Conservation (phyloP, 495 filamentous ascomycete genomes). For the Monascus purpureus region DNA sequence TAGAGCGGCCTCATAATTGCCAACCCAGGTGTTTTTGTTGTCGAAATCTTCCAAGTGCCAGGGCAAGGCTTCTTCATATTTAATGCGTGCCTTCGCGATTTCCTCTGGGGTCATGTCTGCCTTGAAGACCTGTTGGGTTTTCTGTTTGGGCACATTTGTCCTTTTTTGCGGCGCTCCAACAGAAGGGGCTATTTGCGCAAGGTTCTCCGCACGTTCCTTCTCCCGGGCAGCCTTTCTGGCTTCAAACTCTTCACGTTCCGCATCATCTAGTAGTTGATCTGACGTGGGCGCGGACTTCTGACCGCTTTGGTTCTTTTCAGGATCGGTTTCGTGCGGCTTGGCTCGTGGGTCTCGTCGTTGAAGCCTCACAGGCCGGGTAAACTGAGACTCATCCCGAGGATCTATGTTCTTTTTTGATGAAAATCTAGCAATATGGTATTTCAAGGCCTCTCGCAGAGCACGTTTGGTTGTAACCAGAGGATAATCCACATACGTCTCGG, state of each 20-base stretch:
- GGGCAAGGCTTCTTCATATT: constrained; percentile 88
- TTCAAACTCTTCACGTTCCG: constrained; percentile 59
- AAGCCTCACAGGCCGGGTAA: constrained; percentile 72
- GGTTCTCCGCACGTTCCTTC: constrained; percentile 65
- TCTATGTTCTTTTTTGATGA: constrained; percentile 50
- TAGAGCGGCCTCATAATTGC: constrained; percentile 72
- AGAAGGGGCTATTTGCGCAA: constrained; percentile 77
- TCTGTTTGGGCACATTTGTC: constrained; percentile 45
- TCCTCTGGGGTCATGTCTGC: constrained; percentile 73
- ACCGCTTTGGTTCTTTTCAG: constrained; percentile 30
- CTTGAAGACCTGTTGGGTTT: constrained; percentile 54
- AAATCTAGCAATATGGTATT: constrained; percentile 76
- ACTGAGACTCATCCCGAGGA: constrained; percentile 62
- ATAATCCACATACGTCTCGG: constrained; percentile 42
- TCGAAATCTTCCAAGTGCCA: constrained; percentile 97
- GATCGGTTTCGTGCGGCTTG: constrained; percentile 31
- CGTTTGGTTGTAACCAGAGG: constrained; percentile 71
- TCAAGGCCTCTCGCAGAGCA: constrained; percentile 61
- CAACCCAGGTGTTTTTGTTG: constrained; percentile 84
- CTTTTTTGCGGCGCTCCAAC: constrained; percentile 44
- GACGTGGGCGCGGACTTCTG: constrained; percentile 20
- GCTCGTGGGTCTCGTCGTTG: constrained; percentile 82
- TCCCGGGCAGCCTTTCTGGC: constrained; percentile 62
- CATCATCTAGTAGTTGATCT: constrained; percentile 34
- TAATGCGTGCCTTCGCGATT: constrained; percentile 60